phyloP scores from a whole-genome alignment of 164 flowering plant species.

The Paratinospora sagittata region DNA sequence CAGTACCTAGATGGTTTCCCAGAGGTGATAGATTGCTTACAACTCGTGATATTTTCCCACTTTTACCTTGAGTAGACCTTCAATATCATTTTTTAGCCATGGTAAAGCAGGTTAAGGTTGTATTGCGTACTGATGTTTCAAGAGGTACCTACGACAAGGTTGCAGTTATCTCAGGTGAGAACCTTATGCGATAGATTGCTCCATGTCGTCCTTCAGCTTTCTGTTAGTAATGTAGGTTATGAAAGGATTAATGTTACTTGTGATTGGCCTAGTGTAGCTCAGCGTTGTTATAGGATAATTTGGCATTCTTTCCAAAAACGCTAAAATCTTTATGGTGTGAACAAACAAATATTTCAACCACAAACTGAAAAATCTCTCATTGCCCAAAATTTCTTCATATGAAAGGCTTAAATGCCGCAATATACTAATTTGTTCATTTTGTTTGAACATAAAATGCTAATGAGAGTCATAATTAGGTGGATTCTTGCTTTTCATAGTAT shows the following conservation, averaged over 20 bases:
- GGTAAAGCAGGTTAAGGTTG: constrained; percentile 80
- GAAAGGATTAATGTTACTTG: background rate
- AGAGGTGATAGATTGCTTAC: constrained; percentile 38
- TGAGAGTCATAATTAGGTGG: too few species aligned
- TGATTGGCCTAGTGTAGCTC: background rate
- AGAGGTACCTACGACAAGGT: constrained; percentile 70
- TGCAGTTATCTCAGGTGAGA: constrained; percentile 81
- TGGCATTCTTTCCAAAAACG: background rate
- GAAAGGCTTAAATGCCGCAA: too few species aligned
- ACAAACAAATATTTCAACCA: too few species aligned
- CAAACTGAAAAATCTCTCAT: too few species aligned
- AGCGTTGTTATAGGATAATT: background rate
- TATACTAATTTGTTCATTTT: too few species aligned
- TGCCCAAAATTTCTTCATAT: too few species aligned
- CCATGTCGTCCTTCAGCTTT: background rate
- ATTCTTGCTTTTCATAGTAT: too few species aligned
- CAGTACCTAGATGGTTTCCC: constrained; percentile 93
- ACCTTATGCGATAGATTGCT: background rate
- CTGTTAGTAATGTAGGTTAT: background rate
- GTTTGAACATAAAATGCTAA: too few species aligned
- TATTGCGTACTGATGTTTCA: constrained; percentile 77
- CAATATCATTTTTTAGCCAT: background rate
- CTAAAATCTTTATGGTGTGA: too few species aligned
- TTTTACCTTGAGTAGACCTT: background rate
- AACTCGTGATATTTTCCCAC: background rate